Percentiles rank a stretch among this genome's conserved stretches.
These are phyloP conservation scores for Rhizopus sp. DNA, from an alignment of 371 early-diverging fungal genomes.

Conservation along the genomic window DNA sequence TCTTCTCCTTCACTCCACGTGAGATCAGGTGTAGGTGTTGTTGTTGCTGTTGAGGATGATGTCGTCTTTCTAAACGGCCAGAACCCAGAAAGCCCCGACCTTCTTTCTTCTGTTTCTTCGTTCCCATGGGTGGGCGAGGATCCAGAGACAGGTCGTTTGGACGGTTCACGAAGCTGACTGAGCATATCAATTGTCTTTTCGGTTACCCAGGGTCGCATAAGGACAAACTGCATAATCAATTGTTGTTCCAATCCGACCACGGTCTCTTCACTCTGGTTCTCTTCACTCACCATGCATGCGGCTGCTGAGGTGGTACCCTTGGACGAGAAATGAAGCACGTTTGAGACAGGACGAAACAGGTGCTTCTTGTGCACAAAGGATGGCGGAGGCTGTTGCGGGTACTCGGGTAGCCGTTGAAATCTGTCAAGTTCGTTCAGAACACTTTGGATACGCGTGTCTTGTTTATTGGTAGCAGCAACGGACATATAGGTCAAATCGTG, in stretches of 20 bases:
- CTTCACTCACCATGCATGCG: conserved; percentile 14
- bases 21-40: not conserved
- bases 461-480: conserved; percentile 54
- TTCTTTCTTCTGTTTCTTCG: conserved; percentile 18
- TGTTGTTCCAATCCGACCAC: conserved; percentile 36
- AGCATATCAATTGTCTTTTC: conserved; percentile 73
- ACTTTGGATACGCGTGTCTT: conserved; percentile 48
- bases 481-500: conserved; percentile 73
- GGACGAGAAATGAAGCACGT: conserved; percentile 35
- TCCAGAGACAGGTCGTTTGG: conserved; percentile 34
- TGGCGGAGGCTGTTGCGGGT: conserved; percentile 52
- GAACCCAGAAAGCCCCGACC: conserved; percentile 18
- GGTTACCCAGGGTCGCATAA: conserved; percentile 46
- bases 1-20: conserved; percentile 23
- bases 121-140: conserved; percentile 7
- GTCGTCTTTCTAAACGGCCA: conserved; percentile 29
- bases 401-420: conserved; percentile 58
- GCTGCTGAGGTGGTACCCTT: conserved; percentile 10
- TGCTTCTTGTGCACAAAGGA: conserved; percentile 48
- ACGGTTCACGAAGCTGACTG: conserved; percentile 62
- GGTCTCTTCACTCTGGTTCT: conserved; percentile 17
- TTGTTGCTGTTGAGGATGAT: not conserved
- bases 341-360: conserved; percentile 44
- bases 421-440: conserved; percentile 42
- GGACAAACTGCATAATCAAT: conserved; percentile 63